These are phyloP conservation scores for Phytopythium aichiense DNA, from an alignment of 352 stramenopile species.

Conservation along the genomic window DNA sequence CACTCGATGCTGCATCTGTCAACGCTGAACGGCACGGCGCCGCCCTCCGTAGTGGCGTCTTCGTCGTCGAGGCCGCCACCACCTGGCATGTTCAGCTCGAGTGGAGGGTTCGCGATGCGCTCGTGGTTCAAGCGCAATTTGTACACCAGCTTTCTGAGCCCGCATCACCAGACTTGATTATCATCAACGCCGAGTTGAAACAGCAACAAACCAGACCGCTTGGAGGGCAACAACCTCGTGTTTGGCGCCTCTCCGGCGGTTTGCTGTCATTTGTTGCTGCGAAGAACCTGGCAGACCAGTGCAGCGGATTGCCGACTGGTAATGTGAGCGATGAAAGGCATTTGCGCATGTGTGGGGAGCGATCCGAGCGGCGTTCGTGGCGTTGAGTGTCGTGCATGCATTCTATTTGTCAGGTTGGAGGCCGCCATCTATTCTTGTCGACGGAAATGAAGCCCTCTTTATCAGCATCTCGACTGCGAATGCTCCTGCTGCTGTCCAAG, in stretches of 20 bases:
- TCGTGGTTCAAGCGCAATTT: conserved; percentile 33
- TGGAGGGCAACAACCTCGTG: neutral
- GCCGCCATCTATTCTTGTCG: neutral
- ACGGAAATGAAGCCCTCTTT: neutral
- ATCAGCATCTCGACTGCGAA: neutral
- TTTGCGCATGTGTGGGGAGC: neutral
- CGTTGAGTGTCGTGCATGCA: neutral
- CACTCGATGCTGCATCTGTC: neutral
- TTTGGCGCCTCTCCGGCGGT: neutral
- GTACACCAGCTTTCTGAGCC: conserved; percentile 9
- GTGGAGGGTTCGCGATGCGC: conserved; percentile 27
- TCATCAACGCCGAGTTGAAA: neutral
- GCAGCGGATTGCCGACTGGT: neutral
- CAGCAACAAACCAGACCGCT: neutral
- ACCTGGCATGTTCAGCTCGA: conserved; percentile 25
- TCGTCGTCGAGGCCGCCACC: neutral
- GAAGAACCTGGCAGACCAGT: neutral
- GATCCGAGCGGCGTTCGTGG: neutral
- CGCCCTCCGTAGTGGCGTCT: neutral
- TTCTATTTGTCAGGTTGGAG: neutral
- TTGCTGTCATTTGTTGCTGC: neutral
- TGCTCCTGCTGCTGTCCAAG: neutral
- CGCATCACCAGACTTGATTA: neutral
- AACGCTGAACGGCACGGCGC: neutral
- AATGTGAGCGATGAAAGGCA: neutral